These are phyloP conservation scores for Elongisporangium undulatum DNA, from an alignment of 352 stramenopile genomes.

Conservation along the genomic window DNA sequence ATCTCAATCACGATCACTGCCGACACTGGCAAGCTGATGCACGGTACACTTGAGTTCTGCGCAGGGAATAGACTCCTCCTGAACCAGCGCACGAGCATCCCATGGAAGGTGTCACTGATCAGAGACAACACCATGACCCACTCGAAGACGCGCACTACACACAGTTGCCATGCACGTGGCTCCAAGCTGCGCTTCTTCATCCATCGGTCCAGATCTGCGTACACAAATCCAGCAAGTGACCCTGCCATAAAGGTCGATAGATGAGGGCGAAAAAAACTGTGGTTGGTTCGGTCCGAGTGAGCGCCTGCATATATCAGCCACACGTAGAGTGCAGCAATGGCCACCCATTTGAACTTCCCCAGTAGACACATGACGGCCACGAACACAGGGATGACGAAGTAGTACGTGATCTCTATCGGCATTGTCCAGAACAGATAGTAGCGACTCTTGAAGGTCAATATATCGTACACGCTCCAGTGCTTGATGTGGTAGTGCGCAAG, in stretches of 20 bases:
- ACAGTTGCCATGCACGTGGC: slow-evolving; percentile 12
- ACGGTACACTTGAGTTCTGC: slow-evolving; percentile 18
- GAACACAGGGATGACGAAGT: slow-evolving; percentile 43
- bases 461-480: slow-evolving; percentile 25
- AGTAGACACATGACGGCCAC: slow-evolving; percentile 15
- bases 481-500: slow-evolving; percentile 10
- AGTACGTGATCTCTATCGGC: slow-evolving; percentile 45
- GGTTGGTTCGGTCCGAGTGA: slow-evolving; percentile 17
- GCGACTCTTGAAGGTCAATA: slow-evolving; percentile 34
- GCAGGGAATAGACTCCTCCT: slow-evolving; percentile 8
- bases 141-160: slow-evolving; percentile 18
- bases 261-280: slow-evolving; percentile 14
- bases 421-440: slow-evolving; percentile 54
- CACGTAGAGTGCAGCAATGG: slow-evolving; percentile 19
- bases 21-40: slow-evolving; percentile 23
- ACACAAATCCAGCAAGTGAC: slow-evolving; percentile 35
- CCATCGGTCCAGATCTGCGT: slow-evolving; percentile 18
- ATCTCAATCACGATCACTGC: slow-evolving; percentile 4
- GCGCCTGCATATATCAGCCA: slow-evolving; percentile 23
- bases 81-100: slow-evolving; percentile 38
- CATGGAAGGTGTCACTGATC: slow-evolving; percentile 27
- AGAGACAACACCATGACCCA: slow-evolving; percentile 13
- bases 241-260: slow-evolving; percentile 34
- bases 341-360: slow-evolving; percentile 26
- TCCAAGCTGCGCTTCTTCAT: slow-evolving; percentile 21